Conservation (phyloP, 2,329 filamentous ascomycete genomes). For the Monilinia polystroma region DNA sequence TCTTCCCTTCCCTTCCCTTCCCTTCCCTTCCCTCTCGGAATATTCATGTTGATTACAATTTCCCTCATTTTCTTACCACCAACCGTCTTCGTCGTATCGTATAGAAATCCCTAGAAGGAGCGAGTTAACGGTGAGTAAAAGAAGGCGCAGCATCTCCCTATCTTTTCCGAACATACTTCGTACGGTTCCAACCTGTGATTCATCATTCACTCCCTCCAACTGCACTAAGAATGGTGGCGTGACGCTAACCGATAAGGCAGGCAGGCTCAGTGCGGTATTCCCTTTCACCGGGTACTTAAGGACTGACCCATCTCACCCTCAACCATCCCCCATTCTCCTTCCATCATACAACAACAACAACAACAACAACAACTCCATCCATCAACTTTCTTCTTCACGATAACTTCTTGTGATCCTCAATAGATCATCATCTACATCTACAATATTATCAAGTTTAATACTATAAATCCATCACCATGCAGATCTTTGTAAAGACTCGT, state of each 20-base stretch:
- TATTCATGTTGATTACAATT: background rate
- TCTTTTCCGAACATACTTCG: background rate
- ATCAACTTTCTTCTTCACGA: constrained; percentile 6
- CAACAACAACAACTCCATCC: constrained; percentile 15
- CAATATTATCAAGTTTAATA: constrained; percentile 22
- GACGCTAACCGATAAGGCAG: constrained; percentile 23
- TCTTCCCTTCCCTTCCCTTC: too few relatives aligned
- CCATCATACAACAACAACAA: constrained; percentile 13
- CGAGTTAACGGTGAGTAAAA: background rate
- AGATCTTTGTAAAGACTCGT: constrained; percentile 98
- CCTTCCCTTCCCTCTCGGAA: background rate
- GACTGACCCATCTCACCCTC: constrained; percentile 32
- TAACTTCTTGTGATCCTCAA: constrained; percentile 12
- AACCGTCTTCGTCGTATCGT: background rate
- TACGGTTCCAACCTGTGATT: background rate
- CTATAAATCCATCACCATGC: constrained; percentile 57
- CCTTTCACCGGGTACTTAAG: constrained; percentile 23
- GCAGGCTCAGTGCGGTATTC: constrained; percentile 5
- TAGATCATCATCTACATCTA: constrained; percentile 23
- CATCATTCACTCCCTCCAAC: too few relatives aligned
- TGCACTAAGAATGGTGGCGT: constrained; percentile 9
- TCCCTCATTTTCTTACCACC: too few relatives aligned
- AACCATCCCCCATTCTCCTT: constrained; percentile 2
- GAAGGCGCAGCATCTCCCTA: constrained; percentile 14
- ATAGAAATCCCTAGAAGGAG: constrained; percentile 12